Percentiles rank a stretch among this genome's conserved stretches.
These are phyloP conservation scores for Cornus kousa DNA, from an alignment of 148 eudicot species.

Conservation along the genomic window DNA sequence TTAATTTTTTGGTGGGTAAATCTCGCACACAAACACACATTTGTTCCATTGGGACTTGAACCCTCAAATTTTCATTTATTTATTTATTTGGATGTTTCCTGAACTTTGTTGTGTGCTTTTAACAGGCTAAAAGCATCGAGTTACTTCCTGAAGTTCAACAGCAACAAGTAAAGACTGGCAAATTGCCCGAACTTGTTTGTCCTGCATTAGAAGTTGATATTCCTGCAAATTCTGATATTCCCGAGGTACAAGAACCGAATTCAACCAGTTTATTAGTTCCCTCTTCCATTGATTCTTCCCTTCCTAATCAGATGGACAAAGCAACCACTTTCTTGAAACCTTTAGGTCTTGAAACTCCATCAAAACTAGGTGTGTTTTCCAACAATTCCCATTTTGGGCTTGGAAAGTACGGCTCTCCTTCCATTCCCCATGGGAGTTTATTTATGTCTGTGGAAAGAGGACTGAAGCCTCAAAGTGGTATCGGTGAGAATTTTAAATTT, in stretches of 20 bases:
- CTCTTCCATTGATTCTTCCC: constrained; percentile 37
- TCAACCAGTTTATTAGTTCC: constrained; percentile 35
- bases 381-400: constrained; percentile 22
- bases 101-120: neutral
- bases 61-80: neutral
- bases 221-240: constrained; percentile 33
- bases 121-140: constrained; percentile 68
- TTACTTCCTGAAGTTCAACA: constrained; percentile 81
- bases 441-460: constrained; percentile 31
- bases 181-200: constrained; percentile 42
- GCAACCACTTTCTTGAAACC: constrained; percentile 27
- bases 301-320: constrained; percentile 28
- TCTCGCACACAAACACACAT: neutral
- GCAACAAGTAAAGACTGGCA: constrained; percentile 61
- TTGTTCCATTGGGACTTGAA: neutral
- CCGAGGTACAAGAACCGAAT: constrained; percentile 31
- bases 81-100: neutral
- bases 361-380: constrained; percentile 27
- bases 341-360: constrained; percentile 29
- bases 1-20: too few species aligned
- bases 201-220: constrained; percentile 18
- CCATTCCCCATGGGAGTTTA: constrained; percentile 23
- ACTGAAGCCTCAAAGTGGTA: constrained; percentile 29
- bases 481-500: constrained; percentile 37
- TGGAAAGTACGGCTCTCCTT: constrained; percentile 32